Conservation (phyloP, 2,329 filamentous ascomycete genomes). For the Claviceps cyperi region DNA sequence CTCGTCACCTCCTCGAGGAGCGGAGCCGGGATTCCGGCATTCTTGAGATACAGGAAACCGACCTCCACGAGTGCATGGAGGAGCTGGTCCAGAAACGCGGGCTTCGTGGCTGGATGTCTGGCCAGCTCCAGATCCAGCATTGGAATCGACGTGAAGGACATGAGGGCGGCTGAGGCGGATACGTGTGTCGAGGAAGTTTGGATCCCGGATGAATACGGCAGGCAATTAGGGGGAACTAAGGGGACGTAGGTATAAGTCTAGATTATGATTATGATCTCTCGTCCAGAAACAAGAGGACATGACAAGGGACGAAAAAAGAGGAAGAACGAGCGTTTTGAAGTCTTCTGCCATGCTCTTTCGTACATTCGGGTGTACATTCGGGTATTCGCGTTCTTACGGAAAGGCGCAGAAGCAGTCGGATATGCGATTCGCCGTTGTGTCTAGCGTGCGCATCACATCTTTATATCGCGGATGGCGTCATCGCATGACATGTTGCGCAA, state of each 20-base stretch:
- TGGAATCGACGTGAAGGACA: conserved; percentile 64
- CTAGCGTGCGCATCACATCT: not conserved
- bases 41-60: conserved; percentile 77
- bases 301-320: no score
- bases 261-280: no score
- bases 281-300: no score
- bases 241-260: no score
- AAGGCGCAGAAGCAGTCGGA: no score
- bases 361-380: no score
- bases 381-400: no score
- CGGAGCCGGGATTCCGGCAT: conserved; percentile 55
- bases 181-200: no score
- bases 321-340: no score
- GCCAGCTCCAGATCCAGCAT: conserved; percentile 62
- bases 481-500: not conserved
- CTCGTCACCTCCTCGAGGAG: conserved; percentile 51
- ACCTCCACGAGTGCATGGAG: conserved; percentile 68
- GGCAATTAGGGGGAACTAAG: no score
- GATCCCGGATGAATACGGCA: no score
- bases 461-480: conserved; percentile 1
- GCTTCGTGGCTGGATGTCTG: conserved; percentile 49
- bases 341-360: no score
- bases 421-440: not conserved
- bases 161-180: conserved; percentile 14
- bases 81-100: conserved; percentile 54